Evolutionary conservation across 1,139 yeast genomes (phyloP), one percentile per base, ranked within the genome.

Genomic region (Geotrichum fermentans): DNA sequence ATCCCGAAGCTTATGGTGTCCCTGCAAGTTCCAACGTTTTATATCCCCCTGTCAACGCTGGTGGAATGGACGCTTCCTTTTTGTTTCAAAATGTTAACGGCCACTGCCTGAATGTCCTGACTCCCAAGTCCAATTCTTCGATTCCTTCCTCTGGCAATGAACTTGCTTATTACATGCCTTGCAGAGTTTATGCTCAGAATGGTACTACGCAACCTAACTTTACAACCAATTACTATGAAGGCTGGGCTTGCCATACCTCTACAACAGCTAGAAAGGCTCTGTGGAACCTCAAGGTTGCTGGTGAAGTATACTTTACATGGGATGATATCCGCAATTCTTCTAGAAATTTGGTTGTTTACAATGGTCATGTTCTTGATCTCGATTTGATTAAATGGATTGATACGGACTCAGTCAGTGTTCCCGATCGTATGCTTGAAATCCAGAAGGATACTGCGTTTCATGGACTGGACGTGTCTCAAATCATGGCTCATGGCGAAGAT

Each of bases 121-220:
- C 70, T n/a, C 95, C 97, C 41, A 78, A 78, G 55, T 78, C 72
- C 10, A 77, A 82, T 62, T 77, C 87, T 60, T 58, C 82, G 0
- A 89, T 90, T 52, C 97, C 97, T 0, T 68, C 72, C 53, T 72
- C 74, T 55, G 74, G 74, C 36, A 79, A 77, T 37, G 80, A 82
- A 43, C 64, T 92, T 57, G 97, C 96, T 8, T 90, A 96, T 96
- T 92, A 92, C 69, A 88, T 89, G 84, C 97, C 98, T 2, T 92
- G 98, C 70, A 80, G 81, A 59, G 56, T 84, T 43, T 73, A 82
- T 53, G 69, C 73, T 43, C 83, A 78, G 58, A 85, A 86, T 65
- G 96, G 96, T 4, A 73, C 90, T 1, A 66, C 84, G 1, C 53
- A 68, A 30, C 84, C 86, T 26, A 82, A 86, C 61, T 75, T 74